phyloP scores from a whole-genome alignment of 2,329 filamentous ascomycete species.

The Aureobasidium leucospermi region DNA sequence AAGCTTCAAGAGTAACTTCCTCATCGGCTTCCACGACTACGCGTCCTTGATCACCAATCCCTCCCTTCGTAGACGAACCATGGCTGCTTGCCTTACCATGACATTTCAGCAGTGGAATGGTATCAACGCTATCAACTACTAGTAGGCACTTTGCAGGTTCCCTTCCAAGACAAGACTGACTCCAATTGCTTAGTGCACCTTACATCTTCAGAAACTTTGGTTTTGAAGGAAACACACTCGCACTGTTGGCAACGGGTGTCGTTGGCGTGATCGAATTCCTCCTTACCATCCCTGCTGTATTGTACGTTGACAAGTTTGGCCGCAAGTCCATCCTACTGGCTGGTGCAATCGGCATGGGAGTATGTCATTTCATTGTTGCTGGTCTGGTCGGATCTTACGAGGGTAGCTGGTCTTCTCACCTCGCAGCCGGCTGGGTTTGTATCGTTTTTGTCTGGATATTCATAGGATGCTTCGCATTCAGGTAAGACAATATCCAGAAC shows the following conservation, averaged over 20 bases:
- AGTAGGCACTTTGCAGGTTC: constrained; percentile 26
- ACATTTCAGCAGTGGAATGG: constrained; percentile 25
- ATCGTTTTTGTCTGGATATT: constrained; percentile 67
- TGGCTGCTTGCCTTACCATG: constrained; percentile 43
- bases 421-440: constrained; percentile 35
- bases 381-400: constrained; percentile 20
- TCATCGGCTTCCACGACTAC: constrained; percentile 17
- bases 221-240: constrained; percentile 36
- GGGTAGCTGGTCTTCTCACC: constrained; percentile 22
- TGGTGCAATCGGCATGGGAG: constrained; percentile 26
- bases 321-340: constrained; percentile 48
- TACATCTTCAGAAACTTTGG: constrained; percentile 42
- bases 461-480: constrained; percentile 63
- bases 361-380: constrained; percentile 27
- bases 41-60: constrained; percentile 49
- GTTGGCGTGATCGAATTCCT: constrained; percentile 63
- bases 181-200: constrained; percentile 19
- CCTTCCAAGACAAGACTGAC: not conserved
- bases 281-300: constrained; percentile 56
- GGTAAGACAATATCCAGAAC: not conserved
- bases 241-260: constrained; percentile 59
- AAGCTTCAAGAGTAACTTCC: constrained; percentile 16
- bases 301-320: constrained; percentile 59
- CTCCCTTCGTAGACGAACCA: constrained; percentile 58
- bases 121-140: constrained; percentile 41